Evolutionary conservation across 805 yeast genomes (phyloP).

Genomic region (Nakazawaea wickerhamii): DNA sequence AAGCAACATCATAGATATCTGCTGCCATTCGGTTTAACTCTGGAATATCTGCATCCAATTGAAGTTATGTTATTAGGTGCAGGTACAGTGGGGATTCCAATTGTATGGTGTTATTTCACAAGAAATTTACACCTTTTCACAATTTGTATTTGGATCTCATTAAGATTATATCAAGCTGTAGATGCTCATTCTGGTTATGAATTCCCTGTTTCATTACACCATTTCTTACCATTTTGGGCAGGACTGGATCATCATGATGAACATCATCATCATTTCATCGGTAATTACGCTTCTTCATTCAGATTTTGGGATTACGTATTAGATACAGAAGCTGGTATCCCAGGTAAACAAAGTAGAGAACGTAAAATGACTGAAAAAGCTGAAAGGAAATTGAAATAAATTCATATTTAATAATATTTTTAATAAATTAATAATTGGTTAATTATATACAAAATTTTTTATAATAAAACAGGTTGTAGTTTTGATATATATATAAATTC

Average conservation of each 20-base stretch:
- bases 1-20: constrained; percentile 98
- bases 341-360: constrained; percentile 73
- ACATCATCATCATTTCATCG: constrained; percentile 94
- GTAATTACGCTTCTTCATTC: constrained; percentile 91
- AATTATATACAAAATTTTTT: neutral
- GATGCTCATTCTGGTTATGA: constrained; percentile 98
- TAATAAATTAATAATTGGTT: no score
- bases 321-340: constrained; percentile 86
- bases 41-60: constrained; percentile 95
- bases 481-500: neutral
- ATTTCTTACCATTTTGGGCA: constrained; percentile 93
- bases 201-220: constrained; percentile 94
- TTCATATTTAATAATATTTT: neutral
- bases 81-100: constrained; percentile 96
- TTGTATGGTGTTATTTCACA: constrained; percentile 72
- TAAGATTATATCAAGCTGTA: constrained; percentile 91
- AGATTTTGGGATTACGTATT: constrained; percentile 92
- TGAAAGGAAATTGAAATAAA: constrained; percentile 36
- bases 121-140: constrained; percentile 82
- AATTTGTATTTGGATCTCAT: constrained; percentile 79
- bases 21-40: constrained; percentile 95
- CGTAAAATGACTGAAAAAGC: constrained; percentile 51
- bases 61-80: constrained; percentile 89
- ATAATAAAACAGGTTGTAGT: neutral
- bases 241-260: constrained; percentile 98